Evolutionary conservation across 176 grass and related monocot genomes (phyloP).

Genomic region (Musa beccarii): DNA sequence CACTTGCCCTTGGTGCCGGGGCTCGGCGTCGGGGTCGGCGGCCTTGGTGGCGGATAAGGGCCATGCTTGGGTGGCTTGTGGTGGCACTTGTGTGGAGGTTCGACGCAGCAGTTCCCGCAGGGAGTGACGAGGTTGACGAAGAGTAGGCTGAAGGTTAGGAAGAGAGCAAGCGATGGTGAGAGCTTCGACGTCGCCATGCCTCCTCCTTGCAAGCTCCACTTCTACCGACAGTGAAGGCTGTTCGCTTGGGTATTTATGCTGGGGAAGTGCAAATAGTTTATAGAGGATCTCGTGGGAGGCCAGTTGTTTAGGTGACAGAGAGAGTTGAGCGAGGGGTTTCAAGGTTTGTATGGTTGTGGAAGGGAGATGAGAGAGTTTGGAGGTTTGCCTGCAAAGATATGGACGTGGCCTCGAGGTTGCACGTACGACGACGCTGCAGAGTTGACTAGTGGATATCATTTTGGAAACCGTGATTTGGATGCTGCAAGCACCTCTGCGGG

Average conservation of each 20-base stretch:
- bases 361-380: neutral
- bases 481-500: no score
- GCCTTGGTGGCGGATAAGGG: neutral
- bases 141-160: neutral
- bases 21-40: neutral
- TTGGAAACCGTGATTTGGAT: no score
- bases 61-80: neutral
- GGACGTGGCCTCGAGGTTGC: neutral
- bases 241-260: neutral
- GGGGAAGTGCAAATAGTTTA: no score
- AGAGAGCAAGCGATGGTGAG: neutral
- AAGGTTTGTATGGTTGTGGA: neutral
- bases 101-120: neutral
- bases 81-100: neutral
- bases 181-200: neutral
- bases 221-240: neutral
- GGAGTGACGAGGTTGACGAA: neutral
- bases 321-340: neutral
- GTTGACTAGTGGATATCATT: no score
- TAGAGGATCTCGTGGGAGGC: neutral
- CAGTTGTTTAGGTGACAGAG: neutral
- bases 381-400: neutral
- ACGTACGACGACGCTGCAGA: neutral
- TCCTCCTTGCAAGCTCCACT: neutral
- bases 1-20: conserved; percentile 5